Evolutionary conservation across 225 moss, liverwort and hornwort genomes (phyloP).

Genomic region (Pseudisothecium myosuroides): DNA sequence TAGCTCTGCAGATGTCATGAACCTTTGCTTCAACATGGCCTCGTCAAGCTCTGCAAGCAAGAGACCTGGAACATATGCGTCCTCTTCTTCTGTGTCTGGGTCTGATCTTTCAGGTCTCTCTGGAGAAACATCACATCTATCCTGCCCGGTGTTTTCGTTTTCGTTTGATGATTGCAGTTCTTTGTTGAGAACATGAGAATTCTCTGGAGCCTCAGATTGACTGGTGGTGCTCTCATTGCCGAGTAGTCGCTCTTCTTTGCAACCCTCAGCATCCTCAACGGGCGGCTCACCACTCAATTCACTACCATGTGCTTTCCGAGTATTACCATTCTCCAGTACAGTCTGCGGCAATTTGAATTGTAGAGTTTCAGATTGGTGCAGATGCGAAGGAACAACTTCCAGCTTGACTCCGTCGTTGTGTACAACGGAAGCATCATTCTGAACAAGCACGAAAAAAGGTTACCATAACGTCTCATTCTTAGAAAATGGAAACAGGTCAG

Average conservation of each 20-base stretch:
- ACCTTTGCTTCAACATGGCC: conserved; percentile 32
- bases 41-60: conserved; percentile 71
- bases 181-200: background rate
- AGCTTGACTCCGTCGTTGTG: background rate
- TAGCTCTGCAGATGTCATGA: conserved; percentile 46
- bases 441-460: background rate
- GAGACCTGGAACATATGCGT: conserved; percentile 27
- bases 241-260: background rate
- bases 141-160: background rate
- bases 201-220: conserved; percentile 1
- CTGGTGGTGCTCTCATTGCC: background rate
- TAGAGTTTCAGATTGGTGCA: background rate
- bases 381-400: background rate
- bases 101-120: background rate
- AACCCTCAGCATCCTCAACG: background rate
- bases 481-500: background rate
- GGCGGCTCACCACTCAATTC: background rate
- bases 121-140: background rate
- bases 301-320: background rate
- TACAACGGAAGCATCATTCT: conserved; percentile 1
- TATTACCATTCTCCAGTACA: conserved; percentile 20
- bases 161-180: background rate
- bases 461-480: background rate
- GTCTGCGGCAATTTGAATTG: background rate
- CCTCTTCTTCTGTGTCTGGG: background rate